Evolutionary conservation across 1,284 basidiomycete species (phyloP), one percentile per base, ranked within the genome.

Genomic region (Pseudozyma pruni): DNA sequence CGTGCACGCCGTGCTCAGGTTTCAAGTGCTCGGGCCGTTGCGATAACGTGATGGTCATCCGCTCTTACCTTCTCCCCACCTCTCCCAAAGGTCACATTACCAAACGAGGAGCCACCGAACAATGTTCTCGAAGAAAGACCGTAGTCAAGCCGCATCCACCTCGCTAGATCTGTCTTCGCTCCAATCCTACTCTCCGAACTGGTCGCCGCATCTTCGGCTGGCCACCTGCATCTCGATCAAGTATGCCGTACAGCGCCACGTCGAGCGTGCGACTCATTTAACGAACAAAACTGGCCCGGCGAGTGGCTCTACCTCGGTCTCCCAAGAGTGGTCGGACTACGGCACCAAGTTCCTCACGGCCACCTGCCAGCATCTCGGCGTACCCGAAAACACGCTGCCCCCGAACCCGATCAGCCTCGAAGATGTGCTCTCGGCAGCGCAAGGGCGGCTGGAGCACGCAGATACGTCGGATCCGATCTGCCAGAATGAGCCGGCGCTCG

Each of bases 281-380:
- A 32, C 19, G 11, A 31, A 40, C 16, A 46, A 4, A 19, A 7
- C 22, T 10, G 38, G 46, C 17, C 27, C 27, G 7, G 6, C 27
- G 49, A 14, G 3, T 27, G 4, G 22, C 32, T 11, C 39, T 25
- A 14, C 46, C 33, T 42, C 38, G 2, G 7, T 59, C 4, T 46
- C 59, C 2, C 60, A 66, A 37, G 71, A 60, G 29, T 77, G 75
- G 75, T 50, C 56, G 13, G 75, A 77, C 29, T 77, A 74, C 32
- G 58, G 61, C 23, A 25, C 62, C 25, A 64, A 77, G 62, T 79
- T 79, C 45, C 33, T 77, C 11, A 75, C 57, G n/a, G 78, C 78
- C 6, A 74, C 73, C 14, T 79, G 78, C 35, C 78, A 79, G 64
- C 78, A 79, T 50, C 69, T 79, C 27, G 78, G 76, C 14, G 41